Evolutionary conservation across 176 grass and related monocot species (phyloP).

Genomic region (Pontederia crassipes): DNA sequence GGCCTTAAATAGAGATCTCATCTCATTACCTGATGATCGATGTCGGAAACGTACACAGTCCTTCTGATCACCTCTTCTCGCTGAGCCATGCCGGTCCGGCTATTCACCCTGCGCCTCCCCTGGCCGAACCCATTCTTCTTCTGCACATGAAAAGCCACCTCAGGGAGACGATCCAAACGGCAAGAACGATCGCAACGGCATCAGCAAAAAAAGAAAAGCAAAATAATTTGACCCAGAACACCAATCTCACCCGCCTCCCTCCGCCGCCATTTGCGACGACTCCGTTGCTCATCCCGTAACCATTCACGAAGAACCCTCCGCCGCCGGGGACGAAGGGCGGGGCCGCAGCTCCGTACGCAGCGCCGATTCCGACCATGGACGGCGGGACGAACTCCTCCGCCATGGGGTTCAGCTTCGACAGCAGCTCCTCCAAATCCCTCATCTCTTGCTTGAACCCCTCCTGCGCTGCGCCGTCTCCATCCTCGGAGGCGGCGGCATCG

Average conservation of each 20-base stretch:
- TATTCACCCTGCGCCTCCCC: slow-evolving; percentile 55
- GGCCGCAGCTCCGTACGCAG: slow-evolving; percentile 1
- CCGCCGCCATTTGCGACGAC: slow-evolving; percentile 23
- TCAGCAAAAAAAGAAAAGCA: neutral
- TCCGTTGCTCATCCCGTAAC: slow-evolving; percentile 20
- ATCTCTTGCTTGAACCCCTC: slow-evolving; percentile 65
- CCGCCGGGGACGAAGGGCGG: slow-evolving; percentile 3
- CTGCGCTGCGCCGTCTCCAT: neutral
- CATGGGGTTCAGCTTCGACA: slow-evolving; percentile 99
- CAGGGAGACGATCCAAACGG: neutral
- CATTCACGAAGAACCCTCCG: slow-evolving; percentile 44
- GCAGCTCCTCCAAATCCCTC: slow-evolving; percentile 94
- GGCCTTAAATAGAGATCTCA: no score
- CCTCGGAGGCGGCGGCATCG: slow-evolving; percentile 15
- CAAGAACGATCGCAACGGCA: neutral
- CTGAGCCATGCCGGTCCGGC: slow-evolving; percentile 76
- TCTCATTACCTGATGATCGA: slow-evolving; percentile 73
- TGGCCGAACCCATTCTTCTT: slow-evolving; percentile 46
- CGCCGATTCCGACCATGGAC: slow-evolving; percentile 28
- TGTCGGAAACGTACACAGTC: slow-evolving; percentile 92
- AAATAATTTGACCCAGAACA: neutral
- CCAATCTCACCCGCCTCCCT: slow-evolving; percentile 18
- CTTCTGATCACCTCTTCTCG: slow-evolving; percentile 83
- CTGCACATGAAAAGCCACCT: slow-evolving; percentile 27
- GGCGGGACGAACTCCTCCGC: slow-evolving; percentile 96